Evolutionary conservation across 1,284 basidiomycete genomes (phyloP).

Genomic region (Erythrobasidium hasegawianum): DNA sequence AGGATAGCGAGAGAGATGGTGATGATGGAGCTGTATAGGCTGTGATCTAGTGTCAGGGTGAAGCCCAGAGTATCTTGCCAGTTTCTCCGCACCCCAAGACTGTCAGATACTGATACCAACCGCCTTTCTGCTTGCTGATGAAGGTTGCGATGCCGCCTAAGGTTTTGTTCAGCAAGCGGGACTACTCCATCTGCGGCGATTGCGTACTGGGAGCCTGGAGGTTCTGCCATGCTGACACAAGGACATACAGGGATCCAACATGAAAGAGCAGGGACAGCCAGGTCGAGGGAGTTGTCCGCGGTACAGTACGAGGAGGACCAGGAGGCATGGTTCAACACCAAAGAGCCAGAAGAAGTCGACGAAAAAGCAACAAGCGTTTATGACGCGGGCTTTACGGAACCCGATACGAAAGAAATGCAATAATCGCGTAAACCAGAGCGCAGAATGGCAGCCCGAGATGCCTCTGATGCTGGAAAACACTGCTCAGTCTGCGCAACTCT

Average conservation of each 20-base stretch:
- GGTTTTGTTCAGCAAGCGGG: not conserved
- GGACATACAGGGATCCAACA: slow-evolving; percentile 11
- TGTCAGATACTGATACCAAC: slow-evolving; percentile 33
- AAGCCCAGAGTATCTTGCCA: not conserved
- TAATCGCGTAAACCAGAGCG: not conserved
- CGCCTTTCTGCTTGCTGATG: slow-evolving; percentile 17
- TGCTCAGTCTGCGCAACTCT: slow-evolving; percentile 17
- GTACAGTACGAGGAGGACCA: not conserved
- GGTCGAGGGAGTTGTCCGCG: slow-evolving; percentile 24
- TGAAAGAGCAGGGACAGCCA: slow-evolving; percentile 14
- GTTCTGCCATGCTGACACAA: slow-evolving; percentile 20
- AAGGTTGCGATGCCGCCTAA: slow-evolving; percentile 8
- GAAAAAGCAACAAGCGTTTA: too few relatives aligned
- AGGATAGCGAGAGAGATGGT: slow-evolving; percentile 36
- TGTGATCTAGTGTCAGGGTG: not conserved
- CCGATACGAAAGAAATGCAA: too few relatives aligned
- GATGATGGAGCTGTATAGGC: slow-evolving; percentile 33
- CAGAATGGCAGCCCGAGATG: slow-evolving; percentile 5
- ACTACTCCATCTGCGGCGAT: not conserved
- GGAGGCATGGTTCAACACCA: too few relatives aligned
- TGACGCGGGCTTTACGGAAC: too few relatives aligned
- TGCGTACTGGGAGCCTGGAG: slow-evolving; percentile 23
- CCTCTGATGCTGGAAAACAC: slow-evolving; percentile 23
- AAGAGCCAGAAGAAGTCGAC: too few relatives aligned
- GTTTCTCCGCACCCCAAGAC: slow-evolving; percentile 14